A percentile compares a stretch with the other conserved stretches of the same genome.
Conservation (phyloP, 2,329 filamentous ascomycete species). For the Exophiala calicioides region DNA sequence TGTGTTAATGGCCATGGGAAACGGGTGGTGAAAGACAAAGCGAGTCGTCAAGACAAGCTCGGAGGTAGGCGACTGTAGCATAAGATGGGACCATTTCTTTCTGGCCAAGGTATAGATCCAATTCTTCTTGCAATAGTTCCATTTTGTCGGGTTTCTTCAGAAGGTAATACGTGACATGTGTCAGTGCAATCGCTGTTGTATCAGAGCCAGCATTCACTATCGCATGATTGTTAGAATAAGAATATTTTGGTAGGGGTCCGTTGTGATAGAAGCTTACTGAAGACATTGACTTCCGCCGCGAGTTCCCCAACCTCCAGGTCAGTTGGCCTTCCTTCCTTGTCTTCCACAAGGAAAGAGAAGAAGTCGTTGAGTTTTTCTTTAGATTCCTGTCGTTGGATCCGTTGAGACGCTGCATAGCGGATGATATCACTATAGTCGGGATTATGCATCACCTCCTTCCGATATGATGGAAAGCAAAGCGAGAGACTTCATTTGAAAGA, state of each 20-base stretch:
- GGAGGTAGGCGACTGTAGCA: too few relatives aligned
- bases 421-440: slow-evolving; percentile 50
- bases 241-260: too few relatives aligned
- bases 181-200: too few relatives aligned
- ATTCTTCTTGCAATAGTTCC: too few relatives aligned
- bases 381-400: slow-evolving; percentile 47
- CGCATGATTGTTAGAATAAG: too few relatives aligned
- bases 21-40: background rate
- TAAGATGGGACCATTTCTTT: too few relatives aligned
- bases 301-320: slow-evolving; percentile 42
- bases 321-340: slow-evolving; percentile 37
- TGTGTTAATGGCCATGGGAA: background rate
- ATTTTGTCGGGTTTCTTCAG: too few relatives aligned
- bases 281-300: slow-evolving; percentile 13
- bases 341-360: slow-evolving; percentile 47
- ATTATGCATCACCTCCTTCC: slow-evolving; percentile 26
- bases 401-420: slow-evolving; percentile 44
- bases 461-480: slow-evolving; percentile 28
- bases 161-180: too few relatives aligned
- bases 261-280: too few relatives aligned
- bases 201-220: too few relatives aligned
- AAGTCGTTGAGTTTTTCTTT: slow-evolving; percentile 60
- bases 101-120: too few relatives aligned
- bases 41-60: background rate
- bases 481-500: too few relatives aligned